Conservation (phyloP, 257 asterid species). For the Ehretia macrophylla region DNA sequence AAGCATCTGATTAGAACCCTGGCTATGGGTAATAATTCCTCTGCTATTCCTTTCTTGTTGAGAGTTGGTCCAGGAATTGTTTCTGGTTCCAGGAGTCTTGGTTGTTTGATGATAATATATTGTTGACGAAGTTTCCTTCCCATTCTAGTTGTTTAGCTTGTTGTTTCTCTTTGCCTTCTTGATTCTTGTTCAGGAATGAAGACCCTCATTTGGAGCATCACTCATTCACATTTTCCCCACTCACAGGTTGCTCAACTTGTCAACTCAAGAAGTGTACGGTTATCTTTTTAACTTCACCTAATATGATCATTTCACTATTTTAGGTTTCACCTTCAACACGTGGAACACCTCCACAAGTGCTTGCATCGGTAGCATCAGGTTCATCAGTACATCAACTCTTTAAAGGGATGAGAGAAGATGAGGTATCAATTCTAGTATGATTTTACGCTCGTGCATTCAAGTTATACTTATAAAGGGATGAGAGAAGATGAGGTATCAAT, state of each 20-base stretch:
- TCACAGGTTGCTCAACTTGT: conserved; percentile 57
- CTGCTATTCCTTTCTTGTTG: conserved; percentile 4
- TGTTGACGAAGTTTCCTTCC: background rate
- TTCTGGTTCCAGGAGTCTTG: background rate
- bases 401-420: conserved; percentile 97
- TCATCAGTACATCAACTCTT: no score
- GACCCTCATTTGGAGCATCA: conserved; percentile 97
- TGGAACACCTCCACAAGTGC: conserved; percentile 80
- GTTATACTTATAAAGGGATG: conserved; percentile 65
- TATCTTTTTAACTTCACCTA: no score
- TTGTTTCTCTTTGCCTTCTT: conserved; percentile 1
- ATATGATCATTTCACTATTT: background rate
- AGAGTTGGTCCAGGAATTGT: background rate
- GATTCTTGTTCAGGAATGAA: conserved; percentile 75
- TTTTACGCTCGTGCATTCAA: conserved; percentile 10
- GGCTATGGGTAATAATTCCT: conserved; percentile 79
- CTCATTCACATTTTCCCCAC: conserved; percentile 94
- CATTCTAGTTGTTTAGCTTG: background rate
- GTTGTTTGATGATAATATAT: conserved; percentile 1
- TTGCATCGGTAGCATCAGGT: conserved; percentile 60
- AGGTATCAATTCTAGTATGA: conserved; percentile 43
- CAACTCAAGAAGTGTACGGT: background rate
- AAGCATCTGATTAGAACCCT: conserved; percentile 96
- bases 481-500: conserved; percentile 89
- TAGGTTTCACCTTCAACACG: conserved; percentile 92